Base-by-base conservation (phyloP, 2,329 filamentous ascomycete genomes). In the Penicillium polonicum region DNA sequence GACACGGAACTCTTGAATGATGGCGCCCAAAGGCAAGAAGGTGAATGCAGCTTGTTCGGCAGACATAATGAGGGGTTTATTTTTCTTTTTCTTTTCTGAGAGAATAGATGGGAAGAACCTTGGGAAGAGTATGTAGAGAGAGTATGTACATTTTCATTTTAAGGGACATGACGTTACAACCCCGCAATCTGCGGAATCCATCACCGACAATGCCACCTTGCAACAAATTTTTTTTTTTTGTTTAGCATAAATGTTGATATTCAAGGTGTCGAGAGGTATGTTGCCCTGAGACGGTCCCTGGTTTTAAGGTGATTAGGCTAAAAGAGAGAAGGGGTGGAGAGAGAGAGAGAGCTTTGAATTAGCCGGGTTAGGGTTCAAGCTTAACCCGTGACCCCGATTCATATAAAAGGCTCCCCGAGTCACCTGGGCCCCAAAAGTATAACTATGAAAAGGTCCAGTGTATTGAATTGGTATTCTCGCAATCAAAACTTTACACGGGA, bases 1-100 rank as follows among this genome's bases (percentile, higher is more conserved):
- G 65, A 97, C 84, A 48, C 82, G 83, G 79, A 97, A 88, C 70
- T 89, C 85, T 73, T 97, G 78, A 55, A 81, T 78, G 63, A 80
- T 77, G 51, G 75, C 79, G 29, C 78, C 79, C 27, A 79, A 70
- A 15, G 76, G 70, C 41, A 79, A 67, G 64, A 79, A 79, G 44
- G 74, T 76, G 67, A 80, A 79, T 31, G 54, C 62, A 17, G 73
- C 69, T 44, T 73, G 72, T 55, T 77, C 68, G 31, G 53, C 54
- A 21, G 64, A 50, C 61, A 68, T 68, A 38, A 33, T 59, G 42
- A 50, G 52, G 42, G 21, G n/a, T 48, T 39, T n/a, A 7, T 6
- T 25, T 23, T 48, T 21, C 19, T 9, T 36, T 43, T 23, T 31
- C 3, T 27, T 19, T 19, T 7, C 7, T 2, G 21, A 25, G 42